Evolutionary conservation across 108 stramenopile genomes (phyloP), one percentile per base, ranked within the genome.

Genomic region (Parmales sp.): DNA sequence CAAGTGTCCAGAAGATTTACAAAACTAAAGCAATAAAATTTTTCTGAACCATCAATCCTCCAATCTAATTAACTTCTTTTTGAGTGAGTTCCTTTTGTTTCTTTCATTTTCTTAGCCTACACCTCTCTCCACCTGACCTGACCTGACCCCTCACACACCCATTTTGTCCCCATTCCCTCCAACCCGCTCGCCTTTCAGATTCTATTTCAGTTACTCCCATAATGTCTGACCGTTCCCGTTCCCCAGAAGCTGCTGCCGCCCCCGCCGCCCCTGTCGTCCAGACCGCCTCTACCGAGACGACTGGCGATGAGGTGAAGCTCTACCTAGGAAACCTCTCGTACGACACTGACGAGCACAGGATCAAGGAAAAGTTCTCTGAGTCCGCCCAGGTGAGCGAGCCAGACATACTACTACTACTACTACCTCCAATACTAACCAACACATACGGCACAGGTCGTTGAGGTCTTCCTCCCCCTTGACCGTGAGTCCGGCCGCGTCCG

Each of bases 311-410:
- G 29, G 81, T 90, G 36, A 92, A 89, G 78, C 64, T 92, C 34
- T 89, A 86, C 68, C 79, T 90, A 34, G 87, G 88, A 29, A 90
- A 93, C 73, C 75, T 93, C 26, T 78, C 83, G 38, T 88, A 86
- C 54, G 80, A 82, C 76, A 87, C 88, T 11, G 74, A 75, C 18
- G 49, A 46, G 51, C 86, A 82, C 49, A 79, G 81, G 7, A 69
- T 93, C 3, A 36, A 73, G 26, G 77, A 79, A 31, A 69, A 80
- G 26, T 93, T 93, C 74, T 73, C 43, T 48, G 81, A 82, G 54
- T 89, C 82, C 70, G 91, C 88, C 36, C 63, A 75, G 26, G 87
- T 93, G 5, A 73, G 63, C 60, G 54, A 60, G n/a, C n/a, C n/a
- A n/a, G n/a, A n/a, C n/a, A n/a, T n/a, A n/a, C n/a, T n/a, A n/a